These are phyloP conservation scores for Mycena maculata DNA, from an alignment of 768 basidiomycete species.

Conservation along the genomic window DNA sequence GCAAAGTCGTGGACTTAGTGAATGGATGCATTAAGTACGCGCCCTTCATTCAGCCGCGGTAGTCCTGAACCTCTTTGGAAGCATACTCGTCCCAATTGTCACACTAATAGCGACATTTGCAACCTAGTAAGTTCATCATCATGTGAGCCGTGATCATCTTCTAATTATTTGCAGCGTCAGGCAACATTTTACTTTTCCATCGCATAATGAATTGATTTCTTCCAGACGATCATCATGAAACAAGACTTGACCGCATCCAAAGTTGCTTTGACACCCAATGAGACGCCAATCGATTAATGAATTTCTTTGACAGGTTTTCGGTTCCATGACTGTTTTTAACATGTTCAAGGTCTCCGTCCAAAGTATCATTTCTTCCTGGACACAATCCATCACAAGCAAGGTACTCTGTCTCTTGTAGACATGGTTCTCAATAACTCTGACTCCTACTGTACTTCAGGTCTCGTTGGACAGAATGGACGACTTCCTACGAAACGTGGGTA, in stretches of 20 bases:
- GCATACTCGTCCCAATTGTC: constrained; percentile 67
- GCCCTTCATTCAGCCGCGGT: too few relatives aligned
- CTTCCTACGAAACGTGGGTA: constrained; percentile 51
- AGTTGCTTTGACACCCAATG: constrained; percentile 15
- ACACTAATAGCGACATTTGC: constrained; percentile 75
- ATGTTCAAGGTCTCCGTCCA: constrained; percentile 64
- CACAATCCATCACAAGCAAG: constrained; percentile 54
- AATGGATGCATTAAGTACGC: constrained; percentile 59
- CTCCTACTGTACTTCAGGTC: too few relatives aligned
- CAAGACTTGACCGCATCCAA: constrained; percentile 52
- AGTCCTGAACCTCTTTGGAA: constrained; percentile 35
- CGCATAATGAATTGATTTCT: neutral
- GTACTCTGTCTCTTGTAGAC: constrained; percentile 44
- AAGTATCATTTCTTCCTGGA: constrained; percentile 47
- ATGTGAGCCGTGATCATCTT: neutral
- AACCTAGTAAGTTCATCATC: constrained; percentile 57
- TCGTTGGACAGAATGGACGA: constrained; percentile 66
- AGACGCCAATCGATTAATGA: neutral
- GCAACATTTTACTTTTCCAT: too few relatives aligned
- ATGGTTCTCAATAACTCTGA: too few relatives aligned
- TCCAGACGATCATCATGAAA: constrained; percentile 53
- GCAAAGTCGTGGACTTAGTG: constrained; percentile 61
- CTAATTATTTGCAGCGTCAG: constrained; percentile 8
- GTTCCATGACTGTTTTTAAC: constrained; percentile 70
- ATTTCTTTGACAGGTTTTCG: constrained; percentile 46